Evolutionary conservation across 352 stramenopile species (phyloP), one percentile per base, ranked within the genome.

Genomic region (Globisporangium viniferum): DNA sequence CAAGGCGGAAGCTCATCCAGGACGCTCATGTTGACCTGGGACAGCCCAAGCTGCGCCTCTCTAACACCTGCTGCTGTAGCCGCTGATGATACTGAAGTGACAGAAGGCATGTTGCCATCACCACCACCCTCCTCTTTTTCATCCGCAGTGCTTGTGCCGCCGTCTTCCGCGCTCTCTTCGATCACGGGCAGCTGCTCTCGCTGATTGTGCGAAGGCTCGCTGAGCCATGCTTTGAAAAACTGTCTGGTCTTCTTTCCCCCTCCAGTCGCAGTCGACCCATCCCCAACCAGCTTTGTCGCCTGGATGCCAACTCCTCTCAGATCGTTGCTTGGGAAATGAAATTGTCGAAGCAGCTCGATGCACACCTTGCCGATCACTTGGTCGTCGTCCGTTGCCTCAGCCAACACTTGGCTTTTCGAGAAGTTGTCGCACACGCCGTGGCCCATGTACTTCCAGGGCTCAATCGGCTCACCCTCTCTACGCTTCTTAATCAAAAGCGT

Each of bases 401-500:
- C 55, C 1, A 97, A 59, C 1, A 90, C 59, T 6, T 90, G 77
- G 24, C 74, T 90, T 56, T 88, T 92, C n/a, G 87, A 94, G 49
- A 91, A 93, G 66, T 88, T 94, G 65, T 98, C 88, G 53, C 90
- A 97, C 55, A 82, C 62, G 5, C 92, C 92, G 70, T 91, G 86
- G 0, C 92, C 92, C 79, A 98, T 88, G 49, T 92, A 96, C 66
- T 98, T 98, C 14, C 75, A 66, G 6, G 92, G 85, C 39, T 95
- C 86, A 14, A 93, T 53, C 10, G 86, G 84, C 0, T 82, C 84
- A 0, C 80, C 89, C 67, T 82, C 76, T 31, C 78, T 67, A 1
- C 90, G 84, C 54, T 93, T 95, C 68, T 96, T 97, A 24, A 97
- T 78, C 56, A 93, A 67, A 6, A 98, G 64, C 20, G 91, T 97